Conservation (phyloP, 2,329 filamentous ascomycete genomes). For the Didymosphaeria variabile region DNA sequence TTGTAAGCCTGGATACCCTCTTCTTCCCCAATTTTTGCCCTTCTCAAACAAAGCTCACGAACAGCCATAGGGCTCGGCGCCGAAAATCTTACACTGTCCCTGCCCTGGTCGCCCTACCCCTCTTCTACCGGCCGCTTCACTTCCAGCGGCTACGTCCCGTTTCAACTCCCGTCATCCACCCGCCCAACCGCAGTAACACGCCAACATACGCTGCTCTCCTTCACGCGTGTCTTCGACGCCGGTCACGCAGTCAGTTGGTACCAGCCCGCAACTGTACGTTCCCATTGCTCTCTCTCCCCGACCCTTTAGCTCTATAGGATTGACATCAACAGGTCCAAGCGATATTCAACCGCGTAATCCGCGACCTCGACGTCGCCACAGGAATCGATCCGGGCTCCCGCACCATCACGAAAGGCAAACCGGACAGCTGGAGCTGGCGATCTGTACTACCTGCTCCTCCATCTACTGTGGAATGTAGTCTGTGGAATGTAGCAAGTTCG, state of each 20-base stretch:
- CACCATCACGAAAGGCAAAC: background rate
- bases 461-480: background rate
- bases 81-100: slow-evolving; percentile 67
- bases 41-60: no score
- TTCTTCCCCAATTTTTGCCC: no score
- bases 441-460: background rate
- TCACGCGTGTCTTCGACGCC: slow-evolving; percentile 45
- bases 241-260: slow-evolving; percentile 28
- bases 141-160: slow-evolving; percentile 51
- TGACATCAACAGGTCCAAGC: background rate
- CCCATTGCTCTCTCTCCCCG: background rate
- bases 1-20: slow-evolving; percentile 29
- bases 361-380: slow-evolving; percentile 11
- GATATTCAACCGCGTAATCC: slow-evolving; percentile 17
- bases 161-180: slow-evolving; percentile 27
- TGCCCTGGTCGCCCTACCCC: background rate
- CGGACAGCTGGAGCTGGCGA: background rate
- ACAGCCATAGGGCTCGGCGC: slow-evolving; percentile 64
- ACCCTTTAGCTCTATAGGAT: slow-evolving; percentile 12
- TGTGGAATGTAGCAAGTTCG: slow-evolving; percentile 3
- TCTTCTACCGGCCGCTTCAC: background rate
- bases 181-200: slow-evolving; percentile 39
- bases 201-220: slow-evolving; percentile 47
- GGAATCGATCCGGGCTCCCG: background rate
- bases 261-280: background rate